These are phyloP conservation scores for Phoenix dactylifera DNA, from an alignment of 176 grass and related monocot species.

Conservation along the genomic window DNA sequence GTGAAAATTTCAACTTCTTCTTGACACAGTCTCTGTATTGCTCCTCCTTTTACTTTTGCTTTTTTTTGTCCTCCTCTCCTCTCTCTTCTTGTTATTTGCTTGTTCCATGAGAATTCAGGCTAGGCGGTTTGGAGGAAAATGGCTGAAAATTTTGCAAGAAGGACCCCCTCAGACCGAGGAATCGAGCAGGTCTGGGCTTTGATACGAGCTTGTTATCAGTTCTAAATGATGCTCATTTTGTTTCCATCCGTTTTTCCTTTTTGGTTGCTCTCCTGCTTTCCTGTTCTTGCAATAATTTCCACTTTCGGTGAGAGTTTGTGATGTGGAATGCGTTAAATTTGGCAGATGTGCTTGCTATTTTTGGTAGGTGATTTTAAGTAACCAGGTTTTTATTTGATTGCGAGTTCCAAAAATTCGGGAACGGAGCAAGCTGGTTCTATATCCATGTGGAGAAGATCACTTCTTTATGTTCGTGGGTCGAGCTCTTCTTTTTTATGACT, in stretches of 20 bases:
- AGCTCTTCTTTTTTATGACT: too few relatives aligned
- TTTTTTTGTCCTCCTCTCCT: slow-evolving; percentile 45
- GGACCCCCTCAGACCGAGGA: slow-evolving; percentile 38
- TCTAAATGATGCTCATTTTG: neutral
- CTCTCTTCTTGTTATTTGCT: slow-evolving; percentile 37
- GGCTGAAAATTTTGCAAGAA: slow-evolving; percentile 53
- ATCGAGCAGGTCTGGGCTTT: slow-evolving; percentile 52
- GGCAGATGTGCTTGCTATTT: too few relatives aligned
- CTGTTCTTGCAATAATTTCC: too few relatives aligned
- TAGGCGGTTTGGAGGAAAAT: slow-evolving; percentile 32
- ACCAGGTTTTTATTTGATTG: too few relatives aligned
- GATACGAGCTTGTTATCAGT: neutral
- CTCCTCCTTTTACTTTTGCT: slow-evolving; percentile 28
- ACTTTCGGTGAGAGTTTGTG: too few relatives aligned
- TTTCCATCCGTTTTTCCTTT: neutral
- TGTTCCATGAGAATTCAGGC: slow-evolving; percentile 18
- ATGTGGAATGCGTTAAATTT: too few relatives aligned
- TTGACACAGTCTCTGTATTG: neutral
- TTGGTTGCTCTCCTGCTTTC: slow-evolving; percentile 5
- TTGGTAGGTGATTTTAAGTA: too few relatives aligned
- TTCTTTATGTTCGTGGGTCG: too few relatives aligned
- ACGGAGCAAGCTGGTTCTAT: too few relatives aligned
- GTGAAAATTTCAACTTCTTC: slow-evolving; percentile 25
- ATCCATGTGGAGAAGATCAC: too few relatives aligned
- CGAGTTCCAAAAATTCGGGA: too few relatives aligned